Conservation (phyloP, 2,329 filamentous ascomycete genomes). For the Sclerotinia spermophila region DNA sequence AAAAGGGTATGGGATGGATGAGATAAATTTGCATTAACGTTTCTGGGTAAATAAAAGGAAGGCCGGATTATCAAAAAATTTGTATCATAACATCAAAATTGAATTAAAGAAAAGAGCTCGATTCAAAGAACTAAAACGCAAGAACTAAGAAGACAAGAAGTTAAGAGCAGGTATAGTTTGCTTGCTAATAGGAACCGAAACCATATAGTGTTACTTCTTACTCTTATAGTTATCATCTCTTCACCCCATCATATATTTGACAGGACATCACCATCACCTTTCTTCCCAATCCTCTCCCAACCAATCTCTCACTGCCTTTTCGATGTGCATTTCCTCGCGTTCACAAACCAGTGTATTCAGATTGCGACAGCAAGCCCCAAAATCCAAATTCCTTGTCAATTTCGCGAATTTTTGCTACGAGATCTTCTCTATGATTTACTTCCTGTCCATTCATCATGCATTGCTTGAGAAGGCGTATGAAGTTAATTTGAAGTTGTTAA, state of each 20-base stretch:
- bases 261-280: background rate
- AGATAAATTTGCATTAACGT: background rate
- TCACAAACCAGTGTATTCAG: background rate
- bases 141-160: too few relatives aligned
- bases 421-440: background rate
- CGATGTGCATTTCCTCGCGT: background rate
- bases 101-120: background rate
- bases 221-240: too few relatives aligned
- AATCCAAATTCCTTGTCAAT: too few relatives aligned
- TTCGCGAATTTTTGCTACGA: background rate
- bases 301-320: background rate
- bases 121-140: too few relatives aligned
- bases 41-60: background rate
- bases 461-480: background rate
- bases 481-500: background rate
- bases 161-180: too few relatives aligned
- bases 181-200: too few relatives aligned
- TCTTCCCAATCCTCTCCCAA: background rate
- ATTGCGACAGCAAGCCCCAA: background rate
- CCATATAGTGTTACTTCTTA: too few relatives aligned
- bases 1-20: background rate
- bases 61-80: background rate
- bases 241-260: background rate
- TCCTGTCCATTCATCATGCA: background rate
- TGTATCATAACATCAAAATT: slow-evolving; percentile 3